These are phyloP conservation scores for Verticillium albo-atrum DNA, from an alignment of 2,329 filamentous ascomycete species.

Conservation along the genomic window DNA sequence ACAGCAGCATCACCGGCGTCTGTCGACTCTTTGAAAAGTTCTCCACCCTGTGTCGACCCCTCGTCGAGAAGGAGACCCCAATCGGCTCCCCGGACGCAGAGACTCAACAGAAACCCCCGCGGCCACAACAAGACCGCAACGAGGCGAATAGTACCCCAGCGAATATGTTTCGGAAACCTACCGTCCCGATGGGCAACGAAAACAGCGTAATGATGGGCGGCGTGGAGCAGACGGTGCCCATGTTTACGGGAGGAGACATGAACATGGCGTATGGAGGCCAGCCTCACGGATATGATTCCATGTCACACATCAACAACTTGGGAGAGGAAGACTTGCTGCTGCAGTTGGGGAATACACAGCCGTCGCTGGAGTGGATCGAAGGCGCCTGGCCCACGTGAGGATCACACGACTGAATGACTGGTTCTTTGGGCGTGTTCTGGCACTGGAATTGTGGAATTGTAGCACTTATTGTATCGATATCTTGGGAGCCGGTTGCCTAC, in stretches of 20 bases:
- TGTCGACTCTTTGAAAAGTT: constrained; percentile 1
- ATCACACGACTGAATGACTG: background rate
- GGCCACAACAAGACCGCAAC: background rate
- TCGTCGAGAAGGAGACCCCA: background rate
- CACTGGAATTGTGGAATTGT: background rate
- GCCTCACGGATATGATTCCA: background rate
- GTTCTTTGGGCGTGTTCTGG: background rate
- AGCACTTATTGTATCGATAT: background rate
- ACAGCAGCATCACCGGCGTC: background rate
- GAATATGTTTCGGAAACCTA: constrained; percentile 1
- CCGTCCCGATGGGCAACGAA: background rate
- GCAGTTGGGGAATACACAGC: background rate
- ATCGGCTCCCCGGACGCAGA: background rate
- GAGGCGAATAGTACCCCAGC: background rate
- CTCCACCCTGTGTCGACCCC: background rate
- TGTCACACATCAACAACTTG: constrained; percentile 1
- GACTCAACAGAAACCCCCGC: background rate
- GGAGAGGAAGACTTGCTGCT: constrained; percentile 1
- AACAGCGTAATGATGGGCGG: background rate
- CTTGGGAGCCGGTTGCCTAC: too few relatives aligned
- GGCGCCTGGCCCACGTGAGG: constrained; percentile 12
- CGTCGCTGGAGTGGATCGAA: constrained; percentile 1
- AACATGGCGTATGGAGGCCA: background rate
- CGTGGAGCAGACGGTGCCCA: background rate
- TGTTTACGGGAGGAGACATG: background rate